phyloP scores from a whole-genome alignment of 805 yeast species.

The Ogataea polymorpha region DNA sequence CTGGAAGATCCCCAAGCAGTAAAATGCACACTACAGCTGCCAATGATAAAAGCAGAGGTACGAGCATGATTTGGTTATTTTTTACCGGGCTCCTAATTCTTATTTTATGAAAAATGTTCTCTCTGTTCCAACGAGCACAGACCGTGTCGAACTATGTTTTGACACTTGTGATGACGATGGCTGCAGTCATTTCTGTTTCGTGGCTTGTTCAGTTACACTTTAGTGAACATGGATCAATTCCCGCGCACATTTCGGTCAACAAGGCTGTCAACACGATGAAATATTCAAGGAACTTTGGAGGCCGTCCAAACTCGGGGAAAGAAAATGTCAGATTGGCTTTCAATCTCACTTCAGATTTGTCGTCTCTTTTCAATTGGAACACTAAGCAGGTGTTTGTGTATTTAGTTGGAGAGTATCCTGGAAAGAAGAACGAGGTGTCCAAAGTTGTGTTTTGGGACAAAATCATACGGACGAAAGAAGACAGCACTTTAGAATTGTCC shows the following conservation, averaged over 20 bases:
- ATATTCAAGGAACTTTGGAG: constrained; percentile 46
- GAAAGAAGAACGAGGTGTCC: constrained; percentile 37
- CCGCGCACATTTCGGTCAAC: constrained; percentile 21
- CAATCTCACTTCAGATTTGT: constrained; percentile 70
- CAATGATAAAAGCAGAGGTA: constrained; percentile 10
- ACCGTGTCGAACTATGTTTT: constrained; percentile 51
- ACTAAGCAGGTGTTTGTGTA: constrained; percentile 95
- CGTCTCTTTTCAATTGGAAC: constrained; percentile 90
- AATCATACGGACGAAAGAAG: constrained; percentile 57
- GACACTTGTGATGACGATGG: constrained; percentile 46
- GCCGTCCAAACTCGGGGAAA: constrained; percentile 61
- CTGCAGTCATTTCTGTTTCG: constrained; percentile 45
- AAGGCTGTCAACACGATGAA: constrained; percentile 24
- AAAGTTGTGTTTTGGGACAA: constrained; percentile 89
- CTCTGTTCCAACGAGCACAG: constrained; percentile 36
- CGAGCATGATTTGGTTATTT: neutral
- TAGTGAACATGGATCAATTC: constrained; percentile 42
- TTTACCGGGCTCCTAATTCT: constrained; percentile 4
- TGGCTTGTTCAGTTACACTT: constrained; percentile 48
- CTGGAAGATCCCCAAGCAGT: constrained; percentile 50
- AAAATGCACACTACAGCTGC: constrained; percentile 27
- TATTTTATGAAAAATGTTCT: constrained; percentile 13
- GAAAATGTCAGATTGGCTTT: constrained; percentile 72
- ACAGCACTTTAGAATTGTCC: constrained; percentile 53
- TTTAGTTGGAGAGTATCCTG: constrained; percentile 78